Base-by-base conservation (phyloP, 192 early-diverging fungal genomes). In the Coemansia sp. region DNA sequence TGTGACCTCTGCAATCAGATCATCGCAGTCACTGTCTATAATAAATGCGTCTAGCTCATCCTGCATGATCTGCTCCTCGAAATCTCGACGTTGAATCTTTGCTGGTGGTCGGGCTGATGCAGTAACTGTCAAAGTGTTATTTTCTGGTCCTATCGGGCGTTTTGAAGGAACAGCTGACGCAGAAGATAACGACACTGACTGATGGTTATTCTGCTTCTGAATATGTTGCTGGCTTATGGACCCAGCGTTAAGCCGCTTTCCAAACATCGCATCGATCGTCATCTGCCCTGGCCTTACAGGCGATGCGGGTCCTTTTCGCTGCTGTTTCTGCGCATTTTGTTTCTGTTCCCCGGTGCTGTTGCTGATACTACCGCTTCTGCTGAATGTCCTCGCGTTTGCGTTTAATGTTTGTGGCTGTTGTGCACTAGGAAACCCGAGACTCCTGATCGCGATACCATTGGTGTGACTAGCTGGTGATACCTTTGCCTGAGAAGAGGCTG, bases 221-320 rank as follows among this genome's bases (percentile, higher is more conserved):
- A 14, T 45, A 14, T 55, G 53, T 3, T 48, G 58, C 48, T 14
- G 58, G 6, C 14, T 17, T 19, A 14, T 38, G n/a, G 38, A 48
- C n/a, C 46, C 23, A 24, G 48, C n/a, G 30, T 41, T 50, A 33
- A 27, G 4, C 12, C 38, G 55, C 18, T 41, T 55, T 0, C 50
- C 48, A 65, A 78, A 71, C 56, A 78, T 49, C 2, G 75, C 67
- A 4, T 67, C 66, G 25, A 78, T 66, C 0, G 75, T 78, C 27
- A 52, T 56, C 61, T 77, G 67, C 9, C 69, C 66, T 38, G 58
- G 23, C 3, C 51, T 55, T 49, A 21, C 14, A 6, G 45, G 1
- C 12, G 34, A 5, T n/a, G 23, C 49, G 7, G 27, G 4, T 2
- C 27, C 27, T 7, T 30, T 30, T 7, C 7, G 27, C 27, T 30